Conservation (phyloP, 78 protist species). For the Monosiga brevicollis region DNA sequence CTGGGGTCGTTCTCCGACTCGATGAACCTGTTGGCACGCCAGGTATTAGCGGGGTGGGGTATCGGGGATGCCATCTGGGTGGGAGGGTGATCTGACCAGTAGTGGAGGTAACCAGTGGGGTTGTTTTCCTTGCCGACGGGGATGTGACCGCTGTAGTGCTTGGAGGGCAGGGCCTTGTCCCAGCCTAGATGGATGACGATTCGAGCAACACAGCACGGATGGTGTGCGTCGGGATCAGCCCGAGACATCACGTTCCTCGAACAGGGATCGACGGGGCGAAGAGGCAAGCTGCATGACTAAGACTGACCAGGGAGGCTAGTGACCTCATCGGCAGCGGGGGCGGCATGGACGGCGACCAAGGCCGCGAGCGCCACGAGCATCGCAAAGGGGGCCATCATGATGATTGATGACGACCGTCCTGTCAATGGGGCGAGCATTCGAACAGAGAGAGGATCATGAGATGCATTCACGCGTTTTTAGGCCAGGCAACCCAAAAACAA, state of each 20-base stretch:
- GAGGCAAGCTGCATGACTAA: neutral
- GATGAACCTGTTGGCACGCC: no score
- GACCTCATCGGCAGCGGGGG: neutral
- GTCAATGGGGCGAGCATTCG: no score
- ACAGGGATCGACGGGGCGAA: neutral
- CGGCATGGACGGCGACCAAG: neutral
- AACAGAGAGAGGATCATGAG: no score
- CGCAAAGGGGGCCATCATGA: no score
- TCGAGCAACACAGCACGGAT: neutral
- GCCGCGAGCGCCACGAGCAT: no score
- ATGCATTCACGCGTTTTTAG: no score
- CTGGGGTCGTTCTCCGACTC: slow-evolving; percentile 31
- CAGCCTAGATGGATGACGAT: neutral
- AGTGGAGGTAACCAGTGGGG: neutral
- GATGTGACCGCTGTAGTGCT: neutral
- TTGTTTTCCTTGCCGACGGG: neutral
- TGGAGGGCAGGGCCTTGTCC: neutral
- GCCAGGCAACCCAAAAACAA: no score
- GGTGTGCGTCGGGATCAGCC: neutral
- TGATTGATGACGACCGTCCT: no score
- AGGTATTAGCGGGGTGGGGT: no score
- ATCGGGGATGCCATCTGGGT: no score
- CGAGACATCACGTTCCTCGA: neutral
- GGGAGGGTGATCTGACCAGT: no score
- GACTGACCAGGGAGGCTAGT: neutral